phyloP scores from a whole-genome alignment of 805 yeast species.

The Saturnispora quitensis region DNA sequence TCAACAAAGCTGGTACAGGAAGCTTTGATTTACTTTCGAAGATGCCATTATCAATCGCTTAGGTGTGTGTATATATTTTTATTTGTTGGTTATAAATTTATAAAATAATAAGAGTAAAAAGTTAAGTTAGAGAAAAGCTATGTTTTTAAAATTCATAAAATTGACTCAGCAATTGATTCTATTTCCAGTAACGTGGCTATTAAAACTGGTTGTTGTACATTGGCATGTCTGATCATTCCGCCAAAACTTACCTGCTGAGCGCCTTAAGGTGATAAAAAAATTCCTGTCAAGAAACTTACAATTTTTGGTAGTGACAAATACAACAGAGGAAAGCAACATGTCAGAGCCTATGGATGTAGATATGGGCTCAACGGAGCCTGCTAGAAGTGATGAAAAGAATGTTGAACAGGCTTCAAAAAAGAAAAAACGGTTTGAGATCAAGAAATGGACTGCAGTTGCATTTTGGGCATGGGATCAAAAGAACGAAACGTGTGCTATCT shows the following conservation, averaged over 20 bases:
- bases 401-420: constrained; percentile 16
- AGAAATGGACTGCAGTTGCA: constrained; percentile 99
- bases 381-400: neutral
- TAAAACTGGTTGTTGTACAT: too few species aligned
- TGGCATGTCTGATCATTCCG: too few species aligned
- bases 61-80: neutral
- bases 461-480: constrained; percentile 94
- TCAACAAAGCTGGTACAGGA: constrained; percentile 92
- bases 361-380: neutral
- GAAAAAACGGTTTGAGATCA: constrained; percentile 80
- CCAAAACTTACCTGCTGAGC: neutral
- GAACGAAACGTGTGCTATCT: constrained; percentile 89
- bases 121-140: too few species aligned
- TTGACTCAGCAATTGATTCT: too few species aligned
- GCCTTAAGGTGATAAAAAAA: neutral
- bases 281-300: neutral
- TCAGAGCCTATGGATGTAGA: constrained; percentile 18
- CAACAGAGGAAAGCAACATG: constrained; percentile 7
- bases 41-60: constrained; percentile 27
- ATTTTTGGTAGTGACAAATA: neutral
- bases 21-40: constrained; percentile 70
- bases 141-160: too few species aligned
- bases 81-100: neutral
- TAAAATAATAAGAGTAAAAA: too few species aligned
- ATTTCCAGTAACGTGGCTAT: too few species aligned